These are phyloP conservation scores for Aspergillus pseudoglaucus DNA, from an alignment of 2,329 filamentous ascomycete species.

Conservation along the genomic window DNA sequence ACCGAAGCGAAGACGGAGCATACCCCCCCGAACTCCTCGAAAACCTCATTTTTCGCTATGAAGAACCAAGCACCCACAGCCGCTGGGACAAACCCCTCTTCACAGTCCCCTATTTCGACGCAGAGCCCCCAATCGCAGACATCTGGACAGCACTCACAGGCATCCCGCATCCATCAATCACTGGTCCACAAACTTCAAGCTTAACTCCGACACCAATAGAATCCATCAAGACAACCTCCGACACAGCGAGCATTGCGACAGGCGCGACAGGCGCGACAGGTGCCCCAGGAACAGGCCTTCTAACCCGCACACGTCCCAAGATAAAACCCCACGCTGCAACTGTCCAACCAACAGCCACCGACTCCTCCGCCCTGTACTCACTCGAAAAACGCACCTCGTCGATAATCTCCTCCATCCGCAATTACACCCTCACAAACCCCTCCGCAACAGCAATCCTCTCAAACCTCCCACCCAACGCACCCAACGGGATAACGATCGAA, in stretches of 20 bases:
- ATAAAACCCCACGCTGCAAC: slow-evolving; percentile 41
- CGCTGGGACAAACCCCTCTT: slow-evolving; percentile 62
- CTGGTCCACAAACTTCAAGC: slow-evolving; percentile 12
- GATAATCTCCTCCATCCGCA: slow-evolving; percentile 36
- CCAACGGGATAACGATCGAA: slow-evolving; percentile 27
- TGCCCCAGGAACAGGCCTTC: slow-evolving; percentile 10
- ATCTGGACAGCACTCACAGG: slow-evolving; percentile 55
- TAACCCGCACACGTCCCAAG: slow-evolving; percentile 16
- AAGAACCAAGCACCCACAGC: slow-evolving; percentile 60
- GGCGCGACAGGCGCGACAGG: slow-evolving; percentile 2
- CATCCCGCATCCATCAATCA: slow-evolving; percentile 21
- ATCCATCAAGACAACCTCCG: slow-evolving; percentile 9
- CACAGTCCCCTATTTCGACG: slow-evolving; percentile 53
- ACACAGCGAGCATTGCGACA: slow-evolving; percentile 20
- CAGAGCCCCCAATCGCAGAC: slow-evolving; percentile 49
- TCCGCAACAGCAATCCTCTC: slow-evolving; percentile 32
- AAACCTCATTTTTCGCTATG: slow-evolving; percentile 60
- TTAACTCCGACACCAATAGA: slow-evolving; percentile 13
- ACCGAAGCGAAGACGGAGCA: slow-evolving; percentile 21
- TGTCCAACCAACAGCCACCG: slow-evolving; percentile 32
- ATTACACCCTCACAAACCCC: slow-evolving; percentile 33
- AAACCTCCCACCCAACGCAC: slow-evolving; percentile 5
- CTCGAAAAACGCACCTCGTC: slow-evolving; percentile 39
- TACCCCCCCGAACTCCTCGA: slow-evolving; percentile 54
- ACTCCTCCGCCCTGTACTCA: slow-evolving; percentile 36